These are phyloP conservation scores for Mycena vitilis DNA, from an alignment of 768 basidiomycete species.

Conservation along the genomic window DNA sequence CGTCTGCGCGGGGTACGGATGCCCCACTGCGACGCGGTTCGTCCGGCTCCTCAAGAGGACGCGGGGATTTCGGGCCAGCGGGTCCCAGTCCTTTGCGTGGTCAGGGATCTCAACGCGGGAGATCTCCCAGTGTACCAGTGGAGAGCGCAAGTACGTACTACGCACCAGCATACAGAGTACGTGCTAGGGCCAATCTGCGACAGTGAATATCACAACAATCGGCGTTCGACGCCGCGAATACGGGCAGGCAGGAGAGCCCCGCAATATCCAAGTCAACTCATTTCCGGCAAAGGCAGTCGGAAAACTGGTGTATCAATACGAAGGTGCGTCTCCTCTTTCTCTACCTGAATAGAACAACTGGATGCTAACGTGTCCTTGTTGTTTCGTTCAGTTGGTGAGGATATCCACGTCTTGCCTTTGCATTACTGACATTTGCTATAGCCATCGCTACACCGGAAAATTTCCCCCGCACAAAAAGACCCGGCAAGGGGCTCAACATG, in stretches of 20 bases:
- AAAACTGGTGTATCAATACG: slow-evolving; percentile 75
- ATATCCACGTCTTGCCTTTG: background rate
- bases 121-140: background rate
- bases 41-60: background rate
- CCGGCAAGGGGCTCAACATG: slow-evolving; percentile 60
- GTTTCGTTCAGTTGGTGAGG: slow-evolving; percentile 14
- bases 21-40: background rate
- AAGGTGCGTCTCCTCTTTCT: slow-evolving; percentile 55
- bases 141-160: background rate
- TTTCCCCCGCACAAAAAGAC: slow-evolving; percentile 51
- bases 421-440: background rate
- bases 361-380: background rate
- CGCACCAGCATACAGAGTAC: background rate
- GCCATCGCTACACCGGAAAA: slow-evolving; percentile 54
- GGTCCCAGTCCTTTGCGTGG: background rate
- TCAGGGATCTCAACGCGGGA: background rate
- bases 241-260: slow-evolving; percentile 59
- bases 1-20: background rate
- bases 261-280: slow-evolving; percentile 57
- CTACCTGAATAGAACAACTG: background rate
- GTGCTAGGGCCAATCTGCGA: background rate
- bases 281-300: slow-evolving; percentile 63
- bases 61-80: background rate
- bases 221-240: slow-evolving; percentile 71
- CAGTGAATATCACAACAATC: slow-evolving; percentile 52